Base-by-base conservation (phyloP, 1,139 yeast genomes). In the Groenewaldozyma sp. region DNA sequence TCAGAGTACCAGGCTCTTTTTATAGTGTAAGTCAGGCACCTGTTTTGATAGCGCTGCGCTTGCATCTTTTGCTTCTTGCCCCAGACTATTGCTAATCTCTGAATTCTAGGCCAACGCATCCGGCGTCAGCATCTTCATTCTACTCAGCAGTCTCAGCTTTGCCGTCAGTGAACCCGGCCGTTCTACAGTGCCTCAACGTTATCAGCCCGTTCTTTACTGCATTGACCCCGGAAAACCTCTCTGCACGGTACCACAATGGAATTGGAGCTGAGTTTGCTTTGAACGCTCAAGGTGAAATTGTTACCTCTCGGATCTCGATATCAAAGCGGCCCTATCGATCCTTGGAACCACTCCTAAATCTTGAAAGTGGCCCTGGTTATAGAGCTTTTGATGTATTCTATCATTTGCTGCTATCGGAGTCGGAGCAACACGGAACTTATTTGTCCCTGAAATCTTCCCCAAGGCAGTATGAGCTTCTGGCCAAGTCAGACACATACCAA, bases 1-100 rank as follows among this genome's bases (percentile, higher is more conserved):
- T 55, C 60, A 3, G 70, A 64, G 45, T 68, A 64, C 42, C 69
- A 64, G 47, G 56, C 67, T 18, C 45, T 64, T n/a, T 44, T 64
- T 28, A 48, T 65, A 5, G 44, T 53, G 59, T 55, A 49, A 45
- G 59, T 54, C n/a, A n/a, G n/a, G n/a, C n/a, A n/a, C n/a, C n/a
- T n/a, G n/a, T n/a, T n/a, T n/a, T n/a, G n/a, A n/a, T n/a, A n/a
- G n/a, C n/a, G n/a, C n/a, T n/a, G n/a, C n/a, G n/a, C n/a, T 22
- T 22, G 7, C 11, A 22, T 22, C 10, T 36, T 11, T 19, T 21
- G 20, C 7, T 29, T 24, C 13, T 28, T 28, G 31, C 7, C 4
- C 6, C 21, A 19, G 10, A 31, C 24, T 22, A 36, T 14, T 29
- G 11, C 31, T 27, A 27, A 27, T 17, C 40, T 24, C 13, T 29